Conservation (phyloP, 208 protist genomes). For the Leishmania major region DNA sequence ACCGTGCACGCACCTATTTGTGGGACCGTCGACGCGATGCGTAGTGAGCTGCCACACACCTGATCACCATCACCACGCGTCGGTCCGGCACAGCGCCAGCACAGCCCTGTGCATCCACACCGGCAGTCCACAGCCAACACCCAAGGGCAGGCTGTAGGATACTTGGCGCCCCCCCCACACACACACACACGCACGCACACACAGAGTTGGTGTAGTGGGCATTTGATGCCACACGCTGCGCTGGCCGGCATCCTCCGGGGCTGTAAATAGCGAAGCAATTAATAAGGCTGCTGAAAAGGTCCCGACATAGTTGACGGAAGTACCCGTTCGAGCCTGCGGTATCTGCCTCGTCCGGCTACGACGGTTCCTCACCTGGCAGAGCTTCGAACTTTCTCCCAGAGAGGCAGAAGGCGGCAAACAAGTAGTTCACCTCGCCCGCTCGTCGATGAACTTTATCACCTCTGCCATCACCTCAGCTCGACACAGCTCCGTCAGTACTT, state of each 20-base stretch:
- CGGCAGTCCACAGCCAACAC: neutral
- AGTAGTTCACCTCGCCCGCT: slow-evolving; percentile 13
- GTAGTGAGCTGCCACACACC: neutral
- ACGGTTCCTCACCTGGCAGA: neutral
- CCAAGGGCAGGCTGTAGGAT: neutral
- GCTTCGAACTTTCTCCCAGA: neutral
- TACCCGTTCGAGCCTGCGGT: neutral
- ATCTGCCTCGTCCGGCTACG: neutral
- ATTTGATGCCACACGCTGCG: neutral
- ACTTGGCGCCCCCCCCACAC: neutral
- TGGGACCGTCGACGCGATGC: neutral
- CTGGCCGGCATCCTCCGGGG: neutral
- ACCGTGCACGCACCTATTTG: neutral
- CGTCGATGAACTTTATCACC: slow-evolving; percentile 54
- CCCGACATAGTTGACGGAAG: neutral
- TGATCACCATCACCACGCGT: neutral
- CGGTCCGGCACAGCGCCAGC: neutral
- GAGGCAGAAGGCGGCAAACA: neutral
- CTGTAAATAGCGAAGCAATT: neutral
- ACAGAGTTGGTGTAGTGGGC: neutral
- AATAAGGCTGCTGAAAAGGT: neutral
- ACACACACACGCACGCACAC: too few relatives aligned
- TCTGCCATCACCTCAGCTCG: slow-evolving; percentile 54
- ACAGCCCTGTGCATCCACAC: neutral
- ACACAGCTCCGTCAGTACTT: slow-evolving; percentile 70